Conservation (phyloP, 2,329 filamentous ascomycete genomes). For the Trichoderma guizhouense region DNA sequence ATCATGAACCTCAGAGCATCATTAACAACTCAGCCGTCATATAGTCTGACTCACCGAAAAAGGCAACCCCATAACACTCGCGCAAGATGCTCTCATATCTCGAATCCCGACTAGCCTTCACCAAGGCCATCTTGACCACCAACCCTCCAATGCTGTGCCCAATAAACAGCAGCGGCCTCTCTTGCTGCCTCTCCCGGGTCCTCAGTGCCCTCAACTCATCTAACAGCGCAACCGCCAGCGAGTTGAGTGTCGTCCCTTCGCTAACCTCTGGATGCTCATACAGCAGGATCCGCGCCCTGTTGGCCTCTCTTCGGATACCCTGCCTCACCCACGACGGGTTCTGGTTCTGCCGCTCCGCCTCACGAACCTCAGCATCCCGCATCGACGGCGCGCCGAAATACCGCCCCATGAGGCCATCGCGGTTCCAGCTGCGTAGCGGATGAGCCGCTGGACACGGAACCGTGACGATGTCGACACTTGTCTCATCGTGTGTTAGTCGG, state of each 20-base stretch:
- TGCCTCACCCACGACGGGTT: constrained; percentile 51
- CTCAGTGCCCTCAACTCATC: constrained; percentile 40
- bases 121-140: constrained; percentile 55
- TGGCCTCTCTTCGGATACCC: constrained; percentile 47
- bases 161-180: constrained; percentile 56
- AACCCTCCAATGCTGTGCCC: constrained; percentile 60
- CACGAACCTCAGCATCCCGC: constrained; percentile 34
- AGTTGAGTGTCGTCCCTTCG: constrained; percentile 42
- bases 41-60: constrained; percentile 46
- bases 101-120: constrained; percentile 41
- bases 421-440: constrained; percentile 51
- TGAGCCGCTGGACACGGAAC: constrained; percentile 54
- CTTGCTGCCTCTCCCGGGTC: constrained; percentile 30
- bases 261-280: constrained; percentile 47
- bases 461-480: constrained; percentile 51
- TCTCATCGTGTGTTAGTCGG: constrained; percentile 46
- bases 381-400: constrained; percentile 44
- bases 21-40: constrained; percentile 22
- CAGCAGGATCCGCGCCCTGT: constrained; percentile 47
- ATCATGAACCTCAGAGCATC: neutral
- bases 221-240: constrained; percentile 46
- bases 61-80: constrained; percentile 59
- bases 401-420: constrained; percentile 46
- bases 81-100: constrained; percentile 45
- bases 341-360: constrained; percentile 25